Percentiles rank a stretch among this genome's conserved stretches.
phyloP scores from a whole-genome alignment of 495 filamentous ascomycete species.

The Daldinia decipiens region DNA sequence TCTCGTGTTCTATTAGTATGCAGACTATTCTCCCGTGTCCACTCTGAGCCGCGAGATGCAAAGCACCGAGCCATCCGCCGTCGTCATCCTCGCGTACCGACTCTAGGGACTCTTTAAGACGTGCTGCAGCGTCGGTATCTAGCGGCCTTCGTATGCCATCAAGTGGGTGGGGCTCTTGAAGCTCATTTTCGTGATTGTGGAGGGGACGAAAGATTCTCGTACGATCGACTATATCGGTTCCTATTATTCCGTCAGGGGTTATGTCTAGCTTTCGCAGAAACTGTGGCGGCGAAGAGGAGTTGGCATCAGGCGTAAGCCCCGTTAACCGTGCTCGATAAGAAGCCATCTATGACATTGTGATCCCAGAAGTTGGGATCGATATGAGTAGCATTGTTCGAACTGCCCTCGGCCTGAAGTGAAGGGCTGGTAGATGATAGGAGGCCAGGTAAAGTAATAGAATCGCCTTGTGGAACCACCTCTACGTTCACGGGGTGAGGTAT shows the following conservation, averaged over 20 bases:
- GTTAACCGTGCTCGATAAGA: not conserved
- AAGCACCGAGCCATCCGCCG: slow-evolving; percentile 37
- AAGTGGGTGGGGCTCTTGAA: not conserved
- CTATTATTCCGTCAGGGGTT: not conserved
- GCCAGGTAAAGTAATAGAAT: not conserved
- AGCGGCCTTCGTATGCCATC: slow-evolving; percentile 10
- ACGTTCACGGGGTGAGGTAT: not conserved
- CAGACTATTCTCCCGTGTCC: slow-evolving; percentile 39
- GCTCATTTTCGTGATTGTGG: not conserved
- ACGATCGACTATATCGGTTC: not conserved
- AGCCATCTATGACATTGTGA: not conserved
- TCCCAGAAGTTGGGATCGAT: slow-evolving; percentile 13
- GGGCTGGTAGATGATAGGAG: not conserved
- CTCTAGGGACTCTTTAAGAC: slow-evolving; percentile 8
- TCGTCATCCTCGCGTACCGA: slow-evolving; percentile 4
- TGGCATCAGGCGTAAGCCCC: not conserved
- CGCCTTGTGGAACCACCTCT: not conserved
- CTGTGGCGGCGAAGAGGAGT: slow-evolving; percentile 7
- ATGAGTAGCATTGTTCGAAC: not conserved
- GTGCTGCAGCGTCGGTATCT: slow-evolving; percentile 17
- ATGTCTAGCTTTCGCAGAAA: slow-evolving; percentile 2
- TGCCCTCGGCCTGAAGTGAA: not conserved
- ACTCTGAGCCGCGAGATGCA: slow-evolving; percentile 40
- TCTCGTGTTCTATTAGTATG: slow-evolving; percentile 26
- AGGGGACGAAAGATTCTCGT: not conserved